Evolutionary conservation across 2,329 filamentous ascomycete genomes (phyloP).

Genomic region (Fusarium pseudocircinatum): DNA sequence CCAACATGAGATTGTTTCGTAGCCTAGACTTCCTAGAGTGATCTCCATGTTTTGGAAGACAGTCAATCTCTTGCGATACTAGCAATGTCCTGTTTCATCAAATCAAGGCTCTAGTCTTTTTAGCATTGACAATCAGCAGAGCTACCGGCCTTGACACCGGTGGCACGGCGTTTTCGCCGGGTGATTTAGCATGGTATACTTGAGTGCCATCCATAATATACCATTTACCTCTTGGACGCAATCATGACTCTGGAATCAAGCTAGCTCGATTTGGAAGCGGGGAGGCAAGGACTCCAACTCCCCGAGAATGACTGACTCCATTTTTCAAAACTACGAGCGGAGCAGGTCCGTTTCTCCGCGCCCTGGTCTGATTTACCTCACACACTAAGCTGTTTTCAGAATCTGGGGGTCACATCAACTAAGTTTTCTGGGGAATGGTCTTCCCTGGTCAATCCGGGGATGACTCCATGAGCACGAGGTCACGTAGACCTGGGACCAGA

Average conservation of each 20-base stretch:
- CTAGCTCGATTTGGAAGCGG: no score
- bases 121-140: not conserved
- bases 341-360: not conserved
- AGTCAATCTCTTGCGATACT: not conserved
- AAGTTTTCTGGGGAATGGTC: not conserved
- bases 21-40: no score
- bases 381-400: not conserved
- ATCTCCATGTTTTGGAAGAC: not conserved
- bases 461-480: not conserved
- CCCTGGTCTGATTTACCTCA: not conserved
- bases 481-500: not conserved
- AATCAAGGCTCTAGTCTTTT: not conserved
- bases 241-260: not conserved
- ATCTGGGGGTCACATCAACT: not conserved
- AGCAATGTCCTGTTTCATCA: not conserved
- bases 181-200: no score
- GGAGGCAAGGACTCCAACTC: not conserved
- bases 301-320: not conserved
- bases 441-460: not conserved
- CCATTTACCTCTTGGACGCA: not conserved
- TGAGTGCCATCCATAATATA: not conserved
- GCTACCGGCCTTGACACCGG: not conserved
- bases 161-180: not conserved
- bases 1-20: fast-evolving
- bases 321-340: not conserved